Percentiles rank a stretch among this genome's conserved stretches.
These are phyloP conservation scores for Aspergillus hiratsukae DNA, from an alignment of 2,329 filamentous ascomycete species.

Conservation along the genomic window DNA sequence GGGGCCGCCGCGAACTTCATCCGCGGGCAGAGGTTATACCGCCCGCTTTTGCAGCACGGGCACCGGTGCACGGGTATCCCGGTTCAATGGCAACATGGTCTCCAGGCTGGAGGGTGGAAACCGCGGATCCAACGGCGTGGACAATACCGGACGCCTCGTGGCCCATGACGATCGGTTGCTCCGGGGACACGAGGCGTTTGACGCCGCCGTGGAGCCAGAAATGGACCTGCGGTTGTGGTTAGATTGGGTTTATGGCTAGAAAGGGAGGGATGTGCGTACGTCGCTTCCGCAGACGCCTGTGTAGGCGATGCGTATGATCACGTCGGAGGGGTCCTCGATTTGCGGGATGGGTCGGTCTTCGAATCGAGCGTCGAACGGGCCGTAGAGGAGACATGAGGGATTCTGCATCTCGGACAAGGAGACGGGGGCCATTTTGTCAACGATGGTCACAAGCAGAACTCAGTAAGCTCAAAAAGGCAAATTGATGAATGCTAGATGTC, in stretches of 20 bases:
- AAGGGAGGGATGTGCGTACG: conserved; percentile 13
- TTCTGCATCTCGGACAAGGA: conserved; percentile 19
- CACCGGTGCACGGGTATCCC: conserved; percentile 34
- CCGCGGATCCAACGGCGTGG: conserved; percentile 20
- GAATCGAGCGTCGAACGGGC: conserved; percentile 32
- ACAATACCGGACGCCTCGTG: conserved; percentile 33
- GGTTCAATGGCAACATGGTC: conserved; percentile 36
- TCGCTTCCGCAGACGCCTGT: conserved; percentile 44
- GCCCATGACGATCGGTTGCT: conserved; percentile 28
- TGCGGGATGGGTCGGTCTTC: conserved; percentile 37
- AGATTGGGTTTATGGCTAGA: background rate
- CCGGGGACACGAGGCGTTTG: conserved; percentile 22
- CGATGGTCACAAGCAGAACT: too few relatives aligned
- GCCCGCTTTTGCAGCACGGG: conserved; percentile 32
- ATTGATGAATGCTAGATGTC: too few relatives aligned
- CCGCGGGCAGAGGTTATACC: conserved; percentile 39
- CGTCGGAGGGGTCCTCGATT: conserved; percentile 34
- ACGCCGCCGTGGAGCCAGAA: conserved; percentile 39
- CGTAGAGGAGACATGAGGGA: conserved; percentile 41
- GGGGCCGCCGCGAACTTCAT: conserved; percentile 42
- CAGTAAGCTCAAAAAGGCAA: too few relatives aligned
- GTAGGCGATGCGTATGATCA: conserved; percentile 43
- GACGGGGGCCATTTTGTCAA: too few relatives aligned
- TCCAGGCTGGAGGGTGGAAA: conserved; percentile 21
- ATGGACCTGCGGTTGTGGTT: conserved; percentile 25